Evolutionary conservation across 2,329 filamentous ascomycete genomes (phyloP).

Genomic region (Fusarium acutatum): DNA sequence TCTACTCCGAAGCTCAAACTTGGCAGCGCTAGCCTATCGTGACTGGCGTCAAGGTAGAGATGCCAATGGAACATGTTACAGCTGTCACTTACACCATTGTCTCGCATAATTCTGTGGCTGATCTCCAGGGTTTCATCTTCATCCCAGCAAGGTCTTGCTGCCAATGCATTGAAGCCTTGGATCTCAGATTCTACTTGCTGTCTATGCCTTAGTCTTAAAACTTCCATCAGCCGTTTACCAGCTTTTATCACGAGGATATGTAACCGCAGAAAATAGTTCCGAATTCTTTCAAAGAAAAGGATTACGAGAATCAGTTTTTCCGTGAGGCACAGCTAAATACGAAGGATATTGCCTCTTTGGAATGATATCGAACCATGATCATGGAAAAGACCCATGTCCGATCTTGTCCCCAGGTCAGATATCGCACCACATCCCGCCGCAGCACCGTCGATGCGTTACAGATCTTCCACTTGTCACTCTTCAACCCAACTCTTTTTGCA

Average conservation of each 20-base stretch:
- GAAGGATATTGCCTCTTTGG: conserved; percentile 11
- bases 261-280: neutral
- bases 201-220: neutral
- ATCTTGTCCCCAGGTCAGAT: conserved; percentile 26
- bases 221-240: neutral
- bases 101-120: conserved; percentile 30
- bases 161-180: conserved; percentile 7
- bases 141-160: conserved; percentile 25
- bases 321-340: neutral
- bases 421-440: conserved; percentile 37
- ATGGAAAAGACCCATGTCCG: conserved; percentile 24
- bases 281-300: neutral
- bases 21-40: neutral
- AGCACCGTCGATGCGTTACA: conserved; percentile 14
- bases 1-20: neutral
- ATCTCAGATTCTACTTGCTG: conserved; percentile 29
- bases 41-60: conserved; percentile 7
- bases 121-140: conserved; percentile 34
- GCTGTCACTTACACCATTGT: conserved; percentile 21
- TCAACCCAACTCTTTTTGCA: conserved; percentile 1
- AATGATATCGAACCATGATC: conserved; percentile 35
- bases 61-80: conserved; percentile 6
- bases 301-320: neutral
- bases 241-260: neutral
- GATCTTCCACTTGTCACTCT: conserved; percentile 22